Conservation (phyloP, 441 rosid species). For the Pelargonium citronellum region DNA sequence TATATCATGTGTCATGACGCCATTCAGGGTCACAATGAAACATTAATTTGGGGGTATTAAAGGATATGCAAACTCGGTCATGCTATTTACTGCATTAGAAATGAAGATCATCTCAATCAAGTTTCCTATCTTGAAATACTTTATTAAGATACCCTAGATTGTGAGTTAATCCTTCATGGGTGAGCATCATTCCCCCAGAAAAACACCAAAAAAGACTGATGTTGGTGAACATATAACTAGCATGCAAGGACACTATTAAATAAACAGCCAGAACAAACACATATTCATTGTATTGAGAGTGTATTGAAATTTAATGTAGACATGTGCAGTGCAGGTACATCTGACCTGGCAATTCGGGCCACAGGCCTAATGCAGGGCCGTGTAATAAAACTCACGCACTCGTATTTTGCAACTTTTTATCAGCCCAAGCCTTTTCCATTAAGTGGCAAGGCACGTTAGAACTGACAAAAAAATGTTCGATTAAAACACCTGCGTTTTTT, state of each 20-base stretch:
- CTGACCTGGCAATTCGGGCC: too few relatives aligned
- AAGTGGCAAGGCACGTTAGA: too few relatives aligned
- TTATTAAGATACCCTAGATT: not conserved
- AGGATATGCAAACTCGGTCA: not conserved
- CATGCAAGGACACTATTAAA: not conserved
- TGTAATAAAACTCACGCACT: too few relatives aligned
- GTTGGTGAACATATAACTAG: not conserved
- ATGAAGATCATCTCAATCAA: not conserved
- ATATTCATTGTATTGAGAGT: not conserved
- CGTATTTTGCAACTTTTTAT: too few relatives aligned
- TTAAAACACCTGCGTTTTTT: too few relatives aligned
- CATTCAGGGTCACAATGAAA: not conserved
- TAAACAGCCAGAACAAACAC: not conserved
- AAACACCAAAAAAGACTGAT: not conserved
- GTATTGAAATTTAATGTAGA: not conserved
- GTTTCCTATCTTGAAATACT: not conserved
- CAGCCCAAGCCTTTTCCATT: too few relatives aligned
- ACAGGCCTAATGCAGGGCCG: too few relatives aligned
- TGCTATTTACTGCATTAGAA: not conserved
- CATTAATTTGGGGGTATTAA: not conserved
- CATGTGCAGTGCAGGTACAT: not conserved
- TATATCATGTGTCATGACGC: not conserved
- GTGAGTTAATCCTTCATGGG: not conserved
- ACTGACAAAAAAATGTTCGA: too few relatives aligned
- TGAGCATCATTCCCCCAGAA: not conserved